Base-by-base conservation (phyloP, 768 basidiomycete species). In the Mrakia gelida region DNA sequence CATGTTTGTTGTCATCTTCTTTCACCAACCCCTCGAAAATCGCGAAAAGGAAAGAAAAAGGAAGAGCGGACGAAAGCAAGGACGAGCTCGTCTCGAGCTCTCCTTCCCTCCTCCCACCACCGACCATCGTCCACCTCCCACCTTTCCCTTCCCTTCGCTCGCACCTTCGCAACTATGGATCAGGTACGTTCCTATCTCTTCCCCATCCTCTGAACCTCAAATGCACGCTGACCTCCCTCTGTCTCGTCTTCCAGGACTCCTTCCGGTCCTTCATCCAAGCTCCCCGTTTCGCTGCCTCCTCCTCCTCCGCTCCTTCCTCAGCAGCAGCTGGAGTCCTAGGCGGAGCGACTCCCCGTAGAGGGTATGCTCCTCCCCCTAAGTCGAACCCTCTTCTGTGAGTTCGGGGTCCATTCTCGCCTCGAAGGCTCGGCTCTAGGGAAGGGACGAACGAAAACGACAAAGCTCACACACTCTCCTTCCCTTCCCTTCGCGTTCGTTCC, bases 251-350 rank as follows among this genome's bases (percentile, higher is more conserved):
- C 10, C 59, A 81, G 81, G 77, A 80, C 77, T 77, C 80, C 0
- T 81, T 81, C 54, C 76, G 81, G 4, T 71, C 77, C 32, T 73
- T 81, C 56, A 75, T 81, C 26, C 49, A 76, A 4, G 79, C 79
- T 21, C 80, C 81, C 1, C 73, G 80, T 10, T 15, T 75, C 23
- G 68, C 68, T 8, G 71, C 71, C 1, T 62, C 75, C 8, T 54
- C 68, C 3, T 79, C 76, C 21, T 45, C 76, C 2, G 75, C 75
- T 28, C 63, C 62, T 2, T 45, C 41, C 26, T 45, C 61, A 16
- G 43, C 63, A 43, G 45, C 61, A 32, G 54, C 52, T 34, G 70
- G 67, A n/a, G 61, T 71, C 7, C 30, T 72, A 28, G 70, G 70
- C 9, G 79, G 71, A 34, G 78, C 80, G 4, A 77, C 80, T 1